Conservation (phyloP, 306 rosid species). For the Acacia crassicarpa region DNA sequence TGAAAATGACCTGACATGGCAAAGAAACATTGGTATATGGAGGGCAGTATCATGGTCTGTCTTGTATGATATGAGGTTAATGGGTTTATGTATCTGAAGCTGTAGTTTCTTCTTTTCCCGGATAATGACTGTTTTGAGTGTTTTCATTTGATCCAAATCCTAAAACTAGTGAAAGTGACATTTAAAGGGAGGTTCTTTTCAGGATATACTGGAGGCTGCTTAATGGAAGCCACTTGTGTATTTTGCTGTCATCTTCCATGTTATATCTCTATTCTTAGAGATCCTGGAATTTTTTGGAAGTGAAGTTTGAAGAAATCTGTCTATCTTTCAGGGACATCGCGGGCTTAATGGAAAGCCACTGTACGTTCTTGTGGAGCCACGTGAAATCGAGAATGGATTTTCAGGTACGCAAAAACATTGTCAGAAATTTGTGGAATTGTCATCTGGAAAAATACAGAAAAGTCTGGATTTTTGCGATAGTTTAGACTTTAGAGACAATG, state of each 20-base stretch:
- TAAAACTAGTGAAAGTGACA: constrained; percentile 10
- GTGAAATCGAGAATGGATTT: constrained; percentile 53
- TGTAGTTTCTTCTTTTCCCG: not conserved
- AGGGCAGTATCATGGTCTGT: not conserved
- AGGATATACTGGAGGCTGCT: constrained; percentile 53
- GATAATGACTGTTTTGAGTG: not conserved
- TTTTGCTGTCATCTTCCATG: not conserved
- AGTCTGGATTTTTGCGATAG: not conserved
- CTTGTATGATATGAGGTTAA: not conserved
- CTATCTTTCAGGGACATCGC: constrained; percentile 70
- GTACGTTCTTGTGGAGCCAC: constrained; percentile 90
- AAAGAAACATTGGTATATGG: not conserved
- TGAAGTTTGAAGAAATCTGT: constrained; percentile 23
- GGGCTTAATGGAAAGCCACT: constrained; percentile 86
- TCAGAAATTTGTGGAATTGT: not conserved
- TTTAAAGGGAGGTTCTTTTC: constrained; percentile 31
- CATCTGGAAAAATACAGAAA: not conserved
- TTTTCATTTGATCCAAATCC: not conserved
- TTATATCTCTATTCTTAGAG: not conserved
- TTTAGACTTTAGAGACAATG: not conserved
- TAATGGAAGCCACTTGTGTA: constrained; percentile 40
- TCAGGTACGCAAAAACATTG: constrained; percentile 42
- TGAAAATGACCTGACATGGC: not conserved
- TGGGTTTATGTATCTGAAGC: not conserved
- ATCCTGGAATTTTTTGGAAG: constrained; percentile 16